A percentile compares a stretch with the other conserved stretches of the same genome.
Evolutionary conservation across 441 rosid genomes (phyloP).

Genomic region (Manihot esculenta): DNA sequence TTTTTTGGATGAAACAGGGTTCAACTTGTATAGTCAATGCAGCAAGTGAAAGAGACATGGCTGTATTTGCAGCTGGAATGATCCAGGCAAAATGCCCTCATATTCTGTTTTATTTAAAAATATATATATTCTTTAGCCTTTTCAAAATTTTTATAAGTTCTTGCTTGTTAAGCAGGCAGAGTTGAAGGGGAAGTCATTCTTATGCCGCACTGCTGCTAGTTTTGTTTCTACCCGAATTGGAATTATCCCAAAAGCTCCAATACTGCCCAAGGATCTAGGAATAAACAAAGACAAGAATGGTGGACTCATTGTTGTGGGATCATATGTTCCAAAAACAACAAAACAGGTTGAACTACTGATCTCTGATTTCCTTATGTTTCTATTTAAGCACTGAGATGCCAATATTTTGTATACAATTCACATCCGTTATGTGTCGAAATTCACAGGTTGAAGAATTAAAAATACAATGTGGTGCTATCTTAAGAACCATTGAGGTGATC

Average conservation of each 20-base stretch:
- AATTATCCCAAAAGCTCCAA: conserved; percentile 72
- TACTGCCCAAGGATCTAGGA: conserved; percentile 78
- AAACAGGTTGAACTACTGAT: conserved; percentile 59
- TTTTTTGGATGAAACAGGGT: conserved; percentile 52
- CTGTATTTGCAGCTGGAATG: conserved; percentile 96
- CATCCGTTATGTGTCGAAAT: not conserved
- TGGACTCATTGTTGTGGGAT: conserved; percentile 89
- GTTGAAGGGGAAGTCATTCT: conserved; percentile 73
- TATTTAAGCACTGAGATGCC: conserved; percentile 6
- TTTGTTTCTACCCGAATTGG: conserved; percentile 91
- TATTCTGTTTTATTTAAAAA: conserved; percentile 12
- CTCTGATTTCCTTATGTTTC: conserved; percentile 20
- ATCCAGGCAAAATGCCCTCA: conserved; percentile 57
- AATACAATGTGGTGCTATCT: conserved; percentile 51
- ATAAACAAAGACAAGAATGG: conserved; percentile 58
- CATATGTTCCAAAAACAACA: conserved; percentile 97
- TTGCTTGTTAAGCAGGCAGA: conserved; percentile 71
- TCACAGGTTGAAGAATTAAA: conserved; percentile 83
- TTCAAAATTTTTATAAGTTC: conserved; percentile 20
- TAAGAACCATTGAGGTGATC: conserved; percentile 77
- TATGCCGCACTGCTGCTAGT: conserved; percentile 97
- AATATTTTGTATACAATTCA: not conserved
- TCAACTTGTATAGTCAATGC: conserved; percentile 93
- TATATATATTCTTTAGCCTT: conserved; percentile 11
- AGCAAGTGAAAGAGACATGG: conserved; percentile 93